Evolutionary conservation across 2,329 filamentous ascomycete genomes (phyloP).

Genomic region (Aspergillus niger): DNA sequence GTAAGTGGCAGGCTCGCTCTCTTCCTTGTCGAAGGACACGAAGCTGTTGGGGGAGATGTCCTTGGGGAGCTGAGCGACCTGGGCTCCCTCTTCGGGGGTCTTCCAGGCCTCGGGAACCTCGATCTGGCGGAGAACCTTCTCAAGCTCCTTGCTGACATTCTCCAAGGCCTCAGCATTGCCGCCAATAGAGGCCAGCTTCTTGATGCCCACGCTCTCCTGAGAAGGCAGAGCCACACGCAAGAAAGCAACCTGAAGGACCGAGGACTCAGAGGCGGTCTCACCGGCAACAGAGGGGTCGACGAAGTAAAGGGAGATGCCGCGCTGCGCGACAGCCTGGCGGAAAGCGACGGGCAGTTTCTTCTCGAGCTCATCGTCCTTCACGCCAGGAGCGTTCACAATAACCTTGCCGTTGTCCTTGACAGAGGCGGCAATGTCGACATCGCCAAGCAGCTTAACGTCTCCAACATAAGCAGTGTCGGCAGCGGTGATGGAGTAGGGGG

Average conservation of each 20-base stretch:
- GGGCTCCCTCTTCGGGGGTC: constrained; percentile 57
- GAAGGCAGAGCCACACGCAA: constrained; percentile 73
- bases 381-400: constrained; percentile 72
- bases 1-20: constrained; percentile 65
- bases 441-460: constrained; percentile 75
- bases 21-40: constrained; percentile 72
- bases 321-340: constrained; percentile 70
- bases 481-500: constrained; percentile 75
- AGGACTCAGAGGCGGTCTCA: constrained; percentile 66
- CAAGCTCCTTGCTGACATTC: constrained; percentile 61
- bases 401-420: constrained; percentile 72
- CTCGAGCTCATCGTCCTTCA: constrained; percentile 87
- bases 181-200: constrained; percentile 66
- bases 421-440: constrained; percentile 71
- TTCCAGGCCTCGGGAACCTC: constrained; percentile 81
- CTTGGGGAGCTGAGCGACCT: constrained; percentile 54
- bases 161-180: constrained; percentile 64
- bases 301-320: constrained; percentile 70
- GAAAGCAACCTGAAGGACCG: constrained; percentile 80
- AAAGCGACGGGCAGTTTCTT: constrained; percentile 74
- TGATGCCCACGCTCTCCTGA: constrained; percentile 61
- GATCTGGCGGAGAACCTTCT: constrained; percentile 69
- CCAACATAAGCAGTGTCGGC: constrained; percentile 80
- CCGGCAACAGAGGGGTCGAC: constrained; percentile 71
- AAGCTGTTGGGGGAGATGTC: constrained; percentile 81